Base-by-base conservation (phyloP, 1,139 yeast species). In the Debaryomyces udenii region DNA sequence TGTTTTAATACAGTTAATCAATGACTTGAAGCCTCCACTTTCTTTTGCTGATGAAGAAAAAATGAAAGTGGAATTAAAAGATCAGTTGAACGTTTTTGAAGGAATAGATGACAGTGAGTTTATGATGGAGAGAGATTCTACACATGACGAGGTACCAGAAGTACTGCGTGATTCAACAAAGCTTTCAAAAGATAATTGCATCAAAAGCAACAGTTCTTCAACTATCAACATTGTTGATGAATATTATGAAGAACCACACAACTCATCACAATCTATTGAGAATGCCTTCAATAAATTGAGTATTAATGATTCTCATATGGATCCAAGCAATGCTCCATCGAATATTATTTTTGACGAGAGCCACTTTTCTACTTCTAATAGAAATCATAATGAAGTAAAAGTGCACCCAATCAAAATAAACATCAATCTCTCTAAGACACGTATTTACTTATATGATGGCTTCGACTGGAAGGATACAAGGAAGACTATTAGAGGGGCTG, bases 381-480 rank as follows among this genome's bases (percentile, higher is more conserved):
- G 37, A 3, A 35, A 36, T 6, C 36, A 37, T 2, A 41, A 41
- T 3, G 40, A 39, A 13, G 16, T 35, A 10, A 43, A 42, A 22
- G 53, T 57, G 15, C 58, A 57, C 33, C 74, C 74, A 1, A 46
- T 67, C 2, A 59, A 56, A 32, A 30, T 70, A 18, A 64, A 62
- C 38, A 46, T 71, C 4, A 68, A 67, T 42, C 53, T 76, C 7
- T 57, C 70, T 4, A 71, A 69, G 35, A 60, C 74, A 0, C 62
- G 62, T 3, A 64, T 93, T 45, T 81, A 77, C 44, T 63, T 93
- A 30, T 82, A 79, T 57, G 99, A 93, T 65, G 99, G 99, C 0
- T 93, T 83, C 56, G 99, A 93, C 57, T 90, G 98, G 96, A 78
- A 78, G 43, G 80, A 80, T 37, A 89, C 98, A 0, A 72, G 96